Evolutionary conservation across 2,329 filamentous ascomycete genomes (phyloP), one percentile per base, ranked within the genome.

Genomic region (Byssoonygena ceratinophila): DNA sequence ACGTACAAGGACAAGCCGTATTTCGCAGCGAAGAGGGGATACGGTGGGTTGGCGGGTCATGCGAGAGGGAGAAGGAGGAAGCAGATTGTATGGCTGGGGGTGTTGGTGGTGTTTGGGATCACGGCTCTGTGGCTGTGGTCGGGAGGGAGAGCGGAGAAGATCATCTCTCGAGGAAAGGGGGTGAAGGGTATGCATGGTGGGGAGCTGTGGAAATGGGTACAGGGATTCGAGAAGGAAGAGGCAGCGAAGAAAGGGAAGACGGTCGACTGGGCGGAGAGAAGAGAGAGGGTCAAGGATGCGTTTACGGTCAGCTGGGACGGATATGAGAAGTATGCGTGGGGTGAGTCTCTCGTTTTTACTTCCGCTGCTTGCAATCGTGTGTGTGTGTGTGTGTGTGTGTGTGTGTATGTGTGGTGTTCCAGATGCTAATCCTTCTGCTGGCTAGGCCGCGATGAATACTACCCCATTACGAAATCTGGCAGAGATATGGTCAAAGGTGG

Each of bases 1-100:
- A 90, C 97, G 85, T 98, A 98, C 74, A 98, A 98, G 71, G 92
- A 98, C 72, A 98, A 98, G 68, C 92, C 92, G n/a, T 92, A 87
- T 65, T 73, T 69, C 53, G 62, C 68, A n/a, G 65, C 70, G 55
- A 75, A 78, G 59, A 63, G 76, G 56, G 75, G 75, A 48, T 75
- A 32, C 9, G 48, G 48, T 16, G 39, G 25, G 3, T 2, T 32
- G 16, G 23, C 12, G 2, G 40, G 20, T 2, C 31, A 31, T 32
- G 22, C 41, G 3, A 39, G 16, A 25, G 7, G 20, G 18, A 36
- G 80, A 31, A 83, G 80, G 72, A 78, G 77, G 66, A 78, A 79
- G 61, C 87, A 84, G 71, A 74, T 84, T 54, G 68, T 80, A 1
- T 64, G 78, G 40, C 57, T 78, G 22, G 69, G 76, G 4, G 58